Conservation (phyloP, 768 basidiomycete genomes). For the Russula sp. region DNA sequence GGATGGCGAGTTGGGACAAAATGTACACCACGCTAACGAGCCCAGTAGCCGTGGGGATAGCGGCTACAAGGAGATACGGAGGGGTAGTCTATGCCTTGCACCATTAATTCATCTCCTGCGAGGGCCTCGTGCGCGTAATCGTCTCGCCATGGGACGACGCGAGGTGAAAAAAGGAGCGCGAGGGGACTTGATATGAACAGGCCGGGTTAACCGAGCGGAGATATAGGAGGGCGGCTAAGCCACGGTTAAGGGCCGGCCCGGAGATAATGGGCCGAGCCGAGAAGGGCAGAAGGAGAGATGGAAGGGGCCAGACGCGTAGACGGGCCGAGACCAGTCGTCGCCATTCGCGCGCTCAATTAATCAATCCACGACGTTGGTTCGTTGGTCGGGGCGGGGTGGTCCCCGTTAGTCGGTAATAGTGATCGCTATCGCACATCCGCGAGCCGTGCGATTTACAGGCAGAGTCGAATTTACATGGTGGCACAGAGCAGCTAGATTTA, state of each 20-base stretch:
- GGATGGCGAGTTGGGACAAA: neutral
- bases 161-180: conserved; percentile 8
- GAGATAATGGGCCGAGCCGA: neutral
- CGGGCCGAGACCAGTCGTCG: conserved; percentile 13
- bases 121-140: conserved; percentile 19
- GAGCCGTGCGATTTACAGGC: neutral
- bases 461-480: neutral
- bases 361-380: neutral
- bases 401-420: neutral
- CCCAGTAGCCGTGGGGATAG: conserved; percentile 17
- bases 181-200: conserved; percentile 12
- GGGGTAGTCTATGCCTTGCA: conserved; percentile 23
- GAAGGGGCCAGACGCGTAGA: neutral
- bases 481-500: neutral
- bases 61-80: conserved; percentile 23
- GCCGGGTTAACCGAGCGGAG: neutral
- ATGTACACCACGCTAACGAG: conserved; percentile 25
- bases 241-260: conserved; percentile 14
- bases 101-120: conserved; percentile 24
- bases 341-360: conserved; percentile 1
- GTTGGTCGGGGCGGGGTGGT: neutral
- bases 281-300: neutral
- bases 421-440: neutral
- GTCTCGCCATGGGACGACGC: conserved; percentile 15
- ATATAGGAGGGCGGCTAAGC: conserved; percentile 3